Evolutionary conservation across 2,329 filamentous ascomycete genomes (phyloP).

Genomic region (Mycosphaerella sp.): DNA sequence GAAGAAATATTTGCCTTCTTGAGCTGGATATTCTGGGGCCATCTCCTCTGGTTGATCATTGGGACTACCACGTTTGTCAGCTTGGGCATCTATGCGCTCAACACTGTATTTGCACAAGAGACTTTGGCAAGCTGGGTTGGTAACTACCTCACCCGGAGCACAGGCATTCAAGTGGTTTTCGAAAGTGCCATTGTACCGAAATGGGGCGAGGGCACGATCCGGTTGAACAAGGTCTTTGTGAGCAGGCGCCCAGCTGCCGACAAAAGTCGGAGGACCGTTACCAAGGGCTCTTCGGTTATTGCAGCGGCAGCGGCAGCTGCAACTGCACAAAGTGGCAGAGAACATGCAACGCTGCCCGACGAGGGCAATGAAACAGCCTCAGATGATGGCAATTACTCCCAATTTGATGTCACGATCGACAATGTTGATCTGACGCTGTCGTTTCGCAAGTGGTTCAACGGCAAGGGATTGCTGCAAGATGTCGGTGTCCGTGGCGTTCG

Average conservation of each 20-base stretch:
- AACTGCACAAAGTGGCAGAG: conserved; percentile 49
- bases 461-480: conserved; percentile 82
- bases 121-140: conserved; percentile 88
- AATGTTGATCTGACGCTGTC: conserved; percentile 95
- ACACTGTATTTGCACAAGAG: conserved; percentile 96
- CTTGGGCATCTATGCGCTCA: conserved; percentile 80
- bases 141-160: conserved; percentile 90
- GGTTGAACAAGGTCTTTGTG: conserved; percentile 93
- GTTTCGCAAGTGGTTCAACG: conserved; percentile 99
- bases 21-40: conserved; percentile 90
- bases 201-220: conserved; percentile 92
- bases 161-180: conserved; percentile 88
- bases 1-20: conserved; percentile 95
- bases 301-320: conserved; percentile 82
- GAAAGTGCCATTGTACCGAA: conserved; percentile 96
- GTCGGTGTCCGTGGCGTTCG: conserved; percentile 92
- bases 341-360: conserved; percentile 35
- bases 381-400: conserved; percentile 95
- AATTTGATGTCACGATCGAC: conserved; percentile 92
- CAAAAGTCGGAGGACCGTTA: conserved; percentile 50
- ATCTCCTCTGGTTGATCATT: conserved; percentile 91
- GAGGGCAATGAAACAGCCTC: conserved; percentile 49
- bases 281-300: conserved; percentile 79
- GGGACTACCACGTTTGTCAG: conserved; percentile 98
- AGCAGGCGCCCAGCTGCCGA: conserved; percentile 79